A percentile compares a stretch with the other conserved stretches of the same genome.
These are phyloP conservation scores for Sporothrix protearum DNA, from an alignment of 2,329 filamentous ascomycete genomes.

Conservation along the genomic window DNA sequence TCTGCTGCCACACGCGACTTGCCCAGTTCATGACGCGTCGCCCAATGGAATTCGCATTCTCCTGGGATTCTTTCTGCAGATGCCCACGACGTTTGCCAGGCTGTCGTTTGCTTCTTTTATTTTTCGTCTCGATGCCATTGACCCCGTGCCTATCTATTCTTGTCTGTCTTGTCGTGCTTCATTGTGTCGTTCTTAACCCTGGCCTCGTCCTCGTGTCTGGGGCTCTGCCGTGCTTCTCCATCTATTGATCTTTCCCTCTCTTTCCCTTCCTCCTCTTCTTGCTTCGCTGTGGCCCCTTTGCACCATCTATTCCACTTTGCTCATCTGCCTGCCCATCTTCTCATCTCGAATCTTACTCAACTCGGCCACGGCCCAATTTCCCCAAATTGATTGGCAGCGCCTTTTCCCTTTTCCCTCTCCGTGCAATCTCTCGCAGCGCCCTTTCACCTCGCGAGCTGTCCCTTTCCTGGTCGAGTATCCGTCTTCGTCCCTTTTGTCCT, in stretches of 20 bases:
- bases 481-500: background rate
- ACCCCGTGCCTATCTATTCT: background rate
- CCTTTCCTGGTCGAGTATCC: background rate
- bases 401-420: constrained; percentile 11
- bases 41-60: constrained; percentile 9
- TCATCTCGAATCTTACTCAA: constrained; percentile 10
- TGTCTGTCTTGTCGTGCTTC: background rate
- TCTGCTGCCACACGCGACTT: background rate
- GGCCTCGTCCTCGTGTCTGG: background rate
- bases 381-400: constrained; percentile 24
- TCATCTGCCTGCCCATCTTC: background rate
- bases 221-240: background rate
- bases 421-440: background rate
- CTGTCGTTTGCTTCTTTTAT: background rate
- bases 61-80: background rate
- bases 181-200: background rate
- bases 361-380: constrained; percentile 19
- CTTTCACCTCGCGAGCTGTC: background rate
- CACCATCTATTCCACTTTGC: background rate
- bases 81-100: too few species aligned
- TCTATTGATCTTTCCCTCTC: background rate
- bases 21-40: constrained; percentile 11
- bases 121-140: background rate
- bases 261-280: background rate
- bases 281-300: background rate